phyloP scores from a whole-genome alignment of 1,139 yeast species.

The Geotrichum siamense region DNA sequence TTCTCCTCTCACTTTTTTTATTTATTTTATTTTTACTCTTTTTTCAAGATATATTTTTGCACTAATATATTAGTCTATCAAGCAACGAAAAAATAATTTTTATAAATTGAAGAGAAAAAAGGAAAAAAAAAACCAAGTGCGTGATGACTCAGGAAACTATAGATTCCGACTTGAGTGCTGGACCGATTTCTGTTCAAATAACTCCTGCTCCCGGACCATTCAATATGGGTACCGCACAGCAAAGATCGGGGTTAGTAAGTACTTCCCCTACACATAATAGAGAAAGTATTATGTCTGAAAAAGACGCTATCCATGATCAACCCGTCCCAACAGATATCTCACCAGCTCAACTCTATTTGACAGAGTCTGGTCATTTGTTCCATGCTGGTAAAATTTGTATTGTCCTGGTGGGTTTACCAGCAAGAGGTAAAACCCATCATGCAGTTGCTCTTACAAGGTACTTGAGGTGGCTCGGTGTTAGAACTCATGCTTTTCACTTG shows the following conservation, averaged over 20 bases:
- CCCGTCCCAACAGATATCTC: constrained; percentile 36
- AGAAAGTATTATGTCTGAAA: constrained; percentile 14
- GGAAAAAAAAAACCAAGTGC: too few species aligned
- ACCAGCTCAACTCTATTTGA: constrained; percentile 81
- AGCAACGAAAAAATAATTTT: too few species aligned
- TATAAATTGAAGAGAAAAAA: too few species aligned
- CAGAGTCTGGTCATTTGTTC: constrained; percentile 82
- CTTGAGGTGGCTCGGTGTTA: constrained; percentile 88
- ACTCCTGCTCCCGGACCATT: constrained; percentile 18
- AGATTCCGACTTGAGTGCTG: too few species aligned
- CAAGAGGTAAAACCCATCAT: constrained; percentile 90
- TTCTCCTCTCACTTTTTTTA: too few species aligned
- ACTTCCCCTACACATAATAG: neutral
- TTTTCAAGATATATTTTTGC: too few species aligned
- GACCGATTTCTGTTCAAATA: constrained; percentile 1
- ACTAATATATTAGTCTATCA: too few species aligned
- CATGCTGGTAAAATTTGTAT: constrained; percentile 94
- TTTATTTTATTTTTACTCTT: too few species aligned
- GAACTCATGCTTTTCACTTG: constrained; percentile 83
- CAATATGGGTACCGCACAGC: constrained; percentile 8
- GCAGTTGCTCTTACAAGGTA: constrained; percentile 88
- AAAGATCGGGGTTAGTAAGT: neutral
- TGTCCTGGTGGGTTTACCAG: constrained; percentile 89
- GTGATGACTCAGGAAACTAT: too few species aligned
- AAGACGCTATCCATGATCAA: constrained; percentile 31